Percentiles rank a stretch among this genome's conserved stretches.
phyloP scores from a whole-genome alignment of 306 rosid genomes.

The Quercus variabilis region DNA sequence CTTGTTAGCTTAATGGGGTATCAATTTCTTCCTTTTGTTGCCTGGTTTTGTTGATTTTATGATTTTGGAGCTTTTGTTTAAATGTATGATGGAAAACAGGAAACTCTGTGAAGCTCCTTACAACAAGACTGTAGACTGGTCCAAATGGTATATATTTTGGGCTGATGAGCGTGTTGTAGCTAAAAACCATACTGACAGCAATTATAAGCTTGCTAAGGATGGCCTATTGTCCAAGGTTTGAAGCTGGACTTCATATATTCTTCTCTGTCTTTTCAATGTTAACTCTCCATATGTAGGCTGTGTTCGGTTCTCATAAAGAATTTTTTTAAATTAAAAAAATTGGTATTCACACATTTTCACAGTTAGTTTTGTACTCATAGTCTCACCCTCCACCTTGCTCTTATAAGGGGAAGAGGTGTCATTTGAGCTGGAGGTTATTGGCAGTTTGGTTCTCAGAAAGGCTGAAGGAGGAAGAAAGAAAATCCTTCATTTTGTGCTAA shows the following conservation, averaged over 20 bases:
- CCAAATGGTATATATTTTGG: slow-evolving; percentile 96
- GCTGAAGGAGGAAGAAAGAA: background rate
- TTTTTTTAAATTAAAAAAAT: too few species aligned
- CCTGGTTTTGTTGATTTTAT: slow-evolving; percentile 33
- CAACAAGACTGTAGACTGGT: slow-evolving; percentile 95
- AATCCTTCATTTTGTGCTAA: background rate
- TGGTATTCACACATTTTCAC: too few species aligned
- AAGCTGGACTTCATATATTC: slow-evolving; percentile 17
- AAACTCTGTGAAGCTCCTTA: slow-evolving; percentile 87
- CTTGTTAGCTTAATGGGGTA: slow-evolving; percentile 98
- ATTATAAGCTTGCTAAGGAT: slow-evolving; percentile 91
- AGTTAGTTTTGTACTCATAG: too few species aligned
- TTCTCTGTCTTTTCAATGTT: background rate
- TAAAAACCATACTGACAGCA: slow-evolving; percentile 85
- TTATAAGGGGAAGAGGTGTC: too few species aligned
- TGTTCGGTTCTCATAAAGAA: background rate
- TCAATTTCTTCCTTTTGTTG: slow-evolving; percentile 42
- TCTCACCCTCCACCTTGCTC: too few species aligned
- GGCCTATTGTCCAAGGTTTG: slow-evolving; percentile 83
- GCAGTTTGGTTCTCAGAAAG: background rate
- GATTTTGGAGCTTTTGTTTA: slow-evolving; percentile 40
- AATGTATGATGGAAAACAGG: slow-evolving; percentile 53
- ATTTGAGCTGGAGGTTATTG: too few species aligned
- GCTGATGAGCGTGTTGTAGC: slow-evolving; percentile 97
- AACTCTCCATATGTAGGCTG: background rate